Percentiles rank a stretch among this genome's conserved stretches.
These are phyloP conservation scores for Aechmea fasciata DNA, from an alignment of 176 grass and related monocot species.

Conservation along the genomic window DNA sequence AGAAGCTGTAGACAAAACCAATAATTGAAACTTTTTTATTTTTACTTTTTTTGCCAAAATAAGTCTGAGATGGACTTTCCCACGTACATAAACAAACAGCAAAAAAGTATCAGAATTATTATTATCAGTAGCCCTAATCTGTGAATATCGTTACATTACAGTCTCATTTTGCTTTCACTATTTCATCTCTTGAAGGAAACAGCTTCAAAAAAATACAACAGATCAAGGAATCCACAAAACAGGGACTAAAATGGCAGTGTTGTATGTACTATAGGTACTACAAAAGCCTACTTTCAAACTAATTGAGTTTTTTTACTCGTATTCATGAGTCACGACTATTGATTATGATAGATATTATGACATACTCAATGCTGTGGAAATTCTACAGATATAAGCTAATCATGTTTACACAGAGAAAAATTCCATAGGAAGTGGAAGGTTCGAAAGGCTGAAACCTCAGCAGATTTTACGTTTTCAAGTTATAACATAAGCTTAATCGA, in stretches of 20 bases:
- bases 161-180: not conserved
- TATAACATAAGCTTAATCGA: not conserved
- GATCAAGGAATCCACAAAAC: not conserved
- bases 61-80: slow-evolving; percentile 9
- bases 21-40: slow-evolving; percentile 2
- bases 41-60: not conserved
- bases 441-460: not conserved
- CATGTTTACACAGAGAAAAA: not conserved
- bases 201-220: too few species aligned
- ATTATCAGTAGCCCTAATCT: too few species aligned
- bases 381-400: not conserved
- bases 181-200: not conserved
- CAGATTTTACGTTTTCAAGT: not conserved
- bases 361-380: not conserved
- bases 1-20: slow-evolving; percentile 47
- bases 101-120: too few species aligned
- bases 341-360: not conserved
- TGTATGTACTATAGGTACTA: not conserved
- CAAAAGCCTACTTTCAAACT: not conserved
- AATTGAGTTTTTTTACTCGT: too few species aligned
- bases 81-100: not conserved
- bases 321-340: not conserved
- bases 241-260: not conserved
- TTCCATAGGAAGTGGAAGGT: not conserved
- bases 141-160: too few species aligned